Conservation (phyloP, 208 protist genomes). For the Leishmania aethiopica region DNA sequence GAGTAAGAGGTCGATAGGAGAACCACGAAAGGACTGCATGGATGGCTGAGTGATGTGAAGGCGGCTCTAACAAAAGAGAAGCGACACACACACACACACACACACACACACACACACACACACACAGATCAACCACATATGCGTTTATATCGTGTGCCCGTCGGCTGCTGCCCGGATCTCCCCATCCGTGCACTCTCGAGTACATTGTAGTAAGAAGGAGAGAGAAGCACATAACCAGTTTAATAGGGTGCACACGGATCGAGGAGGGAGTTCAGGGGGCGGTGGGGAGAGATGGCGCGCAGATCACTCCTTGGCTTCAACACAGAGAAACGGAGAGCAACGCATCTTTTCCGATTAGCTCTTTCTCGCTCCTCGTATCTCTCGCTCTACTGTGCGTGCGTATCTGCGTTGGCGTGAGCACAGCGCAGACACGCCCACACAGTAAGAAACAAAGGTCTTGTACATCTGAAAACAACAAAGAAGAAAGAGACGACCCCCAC, state of each 20-base stretch:
- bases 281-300: not conserved
- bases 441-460: not conserved
- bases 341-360: not conserved
- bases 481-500: not conserved
- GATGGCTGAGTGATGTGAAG: not conserved
- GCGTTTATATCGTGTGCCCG: not conserved
- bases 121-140: not conserved
- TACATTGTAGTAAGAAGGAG: conserved; percentile 2
- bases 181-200: not conserved
- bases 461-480: not conserved
- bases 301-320: not conserved
- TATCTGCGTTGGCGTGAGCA: not conserved
- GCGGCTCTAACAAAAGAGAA: not conserved
- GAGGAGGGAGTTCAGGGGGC: not conserved
- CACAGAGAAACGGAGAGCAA: not conserved
- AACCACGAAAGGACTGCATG: not conserved
- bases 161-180: not conserved
- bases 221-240: conserved; percentile 6
- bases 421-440: not conserved
- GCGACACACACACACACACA: not conserved
- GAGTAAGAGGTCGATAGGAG: not conserved
- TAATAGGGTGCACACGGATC: not conserved
- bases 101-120: not conserved
- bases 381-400: not conserved
- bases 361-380: not conserved